phyloP scores from a whole-genome alignment of 1,139 yeast species.

The Candida frijolesensis region DNA sequence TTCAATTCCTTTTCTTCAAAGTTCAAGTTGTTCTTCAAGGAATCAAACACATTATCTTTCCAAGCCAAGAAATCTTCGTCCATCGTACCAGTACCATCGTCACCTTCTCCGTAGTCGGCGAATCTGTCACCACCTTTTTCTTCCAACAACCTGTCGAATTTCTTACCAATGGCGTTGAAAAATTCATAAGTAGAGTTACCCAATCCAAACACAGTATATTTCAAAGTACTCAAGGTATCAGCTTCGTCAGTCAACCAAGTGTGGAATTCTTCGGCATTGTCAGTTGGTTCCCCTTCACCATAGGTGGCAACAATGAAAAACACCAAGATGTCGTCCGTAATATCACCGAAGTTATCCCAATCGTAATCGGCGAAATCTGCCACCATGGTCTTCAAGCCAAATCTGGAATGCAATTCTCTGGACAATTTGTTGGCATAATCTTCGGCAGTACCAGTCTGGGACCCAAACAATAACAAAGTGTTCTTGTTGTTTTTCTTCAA shows the following conservation, averaged over 20 bases:
- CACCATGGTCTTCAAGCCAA: conserved; percentile 80
- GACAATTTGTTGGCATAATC: conserved; percentile 91
- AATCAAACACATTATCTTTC: conserved; percentile 78
- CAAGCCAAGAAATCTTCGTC: conserved; percentile 94
- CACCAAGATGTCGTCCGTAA: conserved; percentile 54
- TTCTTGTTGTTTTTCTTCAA: conserved; percentile 68
- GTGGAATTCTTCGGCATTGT: conserved; percentile 77
- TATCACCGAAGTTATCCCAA: conserved; percentile 67
- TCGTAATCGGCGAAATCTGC: conserved; percentile 88
- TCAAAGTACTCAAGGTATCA: conserved; percentile 62
- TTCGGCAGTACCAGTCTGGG: conserved; percentile 99
- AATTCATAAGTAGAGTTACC: conserved; percentile 94
- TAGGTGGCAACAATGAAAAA: conserved; percentile 88
- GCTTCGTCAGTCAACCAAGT: conserved; percentile 62
- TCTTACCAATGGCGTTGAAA: conserved; percentile 81
- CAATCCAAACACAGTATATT: conserved; percentile 79
- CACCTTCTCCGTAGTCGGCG: conserved; percentile 85
- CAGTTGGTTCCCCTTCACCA: conserved; percentile 99
- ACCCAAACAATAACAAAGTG: conserved; percentile 83
- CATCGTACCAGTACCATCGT: conserved; percentile 91
- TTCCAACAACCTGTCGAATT: conserved; percentile 47
- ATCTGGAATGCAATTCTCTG: conserved; percentile 82
- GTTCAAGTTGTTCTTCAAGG: conserved; percentile 63
- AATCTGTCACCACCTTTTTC: conserved; percentile 71
- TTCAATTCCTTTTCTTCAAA: conserved; percentile 75